Evolutionary conservation across 495 filamentous ascomycete genomes (phyloP), one percentile per base, ranked within the genome.

Genomic region (Stereocaulon alpinum): DNA sequence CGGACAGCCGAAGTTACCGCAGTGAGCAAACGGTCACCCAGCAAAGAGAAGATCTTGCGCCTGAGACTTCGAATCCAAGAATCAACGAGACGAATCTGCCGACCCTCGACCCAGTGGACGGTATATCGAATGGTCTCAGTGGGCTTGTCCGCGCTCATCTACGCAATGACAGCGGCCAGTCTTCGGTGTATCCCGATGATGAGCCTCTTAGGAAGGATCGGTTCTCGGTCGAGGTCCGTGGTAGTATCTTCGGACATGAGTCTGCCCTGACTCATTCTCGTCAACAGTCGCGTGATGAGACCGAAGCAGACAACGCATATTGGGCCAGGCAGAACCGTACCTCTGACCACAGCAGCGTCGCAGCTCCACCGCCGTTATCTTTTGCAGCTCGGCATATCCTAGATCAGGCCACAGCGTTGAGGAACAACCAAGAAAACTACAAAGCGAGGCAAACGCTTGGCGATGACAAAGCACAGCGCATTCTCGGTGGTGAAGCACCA

Each of bases 131-230:
- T 53, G 88, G 87, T 14, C 76, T 96, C 20, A 90, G 84, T 66
- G 87, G 87, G 20, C 79, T 96, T 70, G 84, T 96, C 41, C 85
- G 86, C 34, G 84, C 90, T 58, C 94, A 97, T 71, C 77, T 99
- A 15, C 86, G 93, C 24, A 81, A 81, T 15, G 82, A 86, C 55
- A 97, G 93, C 71, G 85, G 85, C 56, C 75, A 79, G 43, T 96
- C 91, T 24, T 92, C 90, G 0, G 77, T 93, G 47, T 88, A 84
- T 68, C 83, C 77, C 41, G 73, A 74, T 11, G 72, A 72, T 41
- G 76, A 79, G 3, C 71, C 34, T 37, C 34, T 73, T 32, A 65
- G 66, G n/a, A 61, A 69, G 3, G 72, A 70, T 10, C 71, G 71
- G 1, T 78, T 77, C 43, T 70, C 76, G 44, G 55, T 52, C 42